Evolutionary conservation across 192 early-diverging fungal genomes (phyloP).

Genomic region (Entomortierella parvispora): DNA sequence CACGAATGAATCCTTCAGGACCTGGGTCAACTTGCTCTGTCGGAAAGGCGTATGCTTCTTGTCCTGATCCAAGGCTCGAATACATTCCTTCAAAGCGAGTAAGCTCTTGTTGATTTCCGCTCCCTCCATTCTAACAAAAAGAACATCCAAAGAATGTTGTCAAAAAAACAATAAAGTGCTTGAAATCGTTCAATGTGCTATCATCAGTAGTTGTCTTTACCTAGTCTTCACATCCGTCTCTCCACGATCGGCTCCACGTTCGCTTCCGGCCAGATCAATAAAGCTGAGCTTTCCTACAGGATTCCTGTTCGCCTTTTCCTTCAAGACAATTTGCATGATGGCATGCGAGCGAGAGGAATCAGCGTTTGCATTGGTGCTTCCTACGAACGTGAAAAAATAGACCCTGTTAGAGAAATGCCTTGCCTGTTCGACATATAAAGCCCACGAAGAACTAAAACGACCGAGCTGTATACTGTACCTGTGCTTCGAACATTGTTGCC

Average conservation of each 20-base stretch:
- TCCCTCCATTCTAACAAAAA: conserved; percentile 86
- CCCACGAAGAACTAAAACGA: conserved; percentile 9
- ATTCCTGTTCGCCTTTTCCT: conserved; percentile 58
- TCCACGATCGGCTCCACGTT: conserved; percentile 96
- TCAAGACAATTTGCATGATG: conserved; percentile 92
- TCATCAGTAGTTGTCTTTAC: conserved; percentile 58
- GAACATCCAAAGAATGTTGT: not conserved
- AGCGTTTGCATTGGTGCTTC: conserved; percentile 92
- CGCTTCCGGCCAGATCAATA: conserved; percentile 98
- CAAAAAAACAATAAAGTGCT: not conserved
- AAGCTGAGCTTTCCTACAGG: conserved; percentile 89
- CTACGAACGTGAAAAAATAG: conserved; percentile 46
- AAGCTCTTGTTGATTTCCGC: conserved; percentile 99
- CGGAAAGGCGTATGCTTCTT: conserved; percentile 98
- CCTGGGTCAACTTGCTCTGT: conserved; percentile 97
- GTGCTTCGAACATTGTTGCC: conserved; percentile 92
- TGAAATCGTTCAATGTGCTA: not conserved
- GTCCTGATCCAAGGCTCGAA: conserved; percentile 94
- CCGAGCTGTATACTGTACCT: conserved; percentile 60
- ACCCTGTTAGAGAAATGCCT: not conserved
- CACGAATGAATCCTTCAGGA: conserved; percentile 97
- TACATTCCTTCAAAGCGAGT: conserved; percentile 97
- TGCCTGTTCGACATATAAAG: not conserved
- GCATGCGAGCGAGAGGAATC: conserved; percentile 98
- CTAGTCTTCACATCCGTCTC: conserved; percentile 93